Conservation (phyloP, 202 grass and related monocot genomes). For the Musa balbisiana region DNA sequence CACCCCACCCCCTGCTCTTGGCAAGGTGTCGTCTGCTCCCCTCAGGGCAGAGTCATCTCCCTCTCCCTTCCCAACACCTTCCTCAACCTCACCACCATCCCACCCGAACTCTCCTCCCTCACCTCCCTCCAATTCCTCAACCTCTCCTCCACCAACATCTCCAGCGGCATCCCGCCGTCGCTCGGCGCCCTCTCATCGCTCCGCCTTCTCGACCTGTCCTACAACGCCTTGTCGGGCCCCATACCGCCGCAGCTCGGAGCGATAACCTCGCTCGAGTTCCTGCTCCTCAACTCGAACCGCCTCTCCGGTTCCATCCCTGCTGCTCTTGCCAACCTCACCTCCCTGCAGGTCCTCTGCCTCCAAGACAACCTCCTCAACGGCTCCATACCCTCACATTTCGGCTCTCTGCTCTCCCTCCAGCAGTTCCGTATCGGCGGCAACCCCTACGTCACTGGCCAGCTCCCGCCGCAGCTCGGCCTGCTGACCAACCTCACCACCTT, state of each 20-base stretch:
- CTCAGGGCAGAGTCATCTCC: constrained; percentile 13
- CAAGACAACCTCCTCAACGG: constrained; percentile 19
- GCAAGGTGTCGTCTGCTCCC: constrained; percentile 18
- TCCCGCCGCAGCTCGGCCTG: constrained; percentile 1
- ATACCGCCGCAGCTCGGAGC: neutral
- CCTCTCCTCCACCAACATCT: constrained; percentile 15
- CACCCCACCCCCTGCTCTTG: constrained; percentile 10
- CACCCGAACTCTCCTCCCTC: constrained; percentile 11
- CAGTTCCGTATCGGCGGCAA: constrained; percentile 25
- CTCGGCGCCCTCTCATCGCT: constrained; percentile 32
- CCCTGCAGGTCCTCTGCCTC: constrained; percentile 21
- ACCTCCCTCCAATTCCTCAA: constrained; percentile 16
- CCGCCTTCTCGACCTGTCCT: constrained; percentile 17
- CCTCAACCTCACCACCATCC: constrained; percentile 18
- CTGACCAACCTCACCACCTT: constrained; percentile 33
- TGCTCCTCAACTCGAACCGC: constrained; percentile 17
- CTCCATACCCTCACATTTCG: constrained; percentile 19
- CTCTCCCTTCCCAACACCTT: constrained; percentile 18
- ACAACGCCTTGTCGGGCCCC: constrained; percentile 23
- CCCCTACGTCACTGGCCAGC: constrained; percentile 10
- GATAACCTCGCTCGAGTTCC: constrained; percentile 5
- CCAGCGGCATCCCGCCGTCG: constrained; percentile 19
- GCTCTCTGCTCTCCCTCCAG: constrained; percentile 15
- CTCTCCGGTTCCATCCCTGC: constrained; percentile 12
- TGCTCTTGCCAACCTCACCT: constrained; percentile 13